Base-by-base conservation (phyloP, 1,284 basidiomycete species). In the Rhodotorula glutinis region DNA sequence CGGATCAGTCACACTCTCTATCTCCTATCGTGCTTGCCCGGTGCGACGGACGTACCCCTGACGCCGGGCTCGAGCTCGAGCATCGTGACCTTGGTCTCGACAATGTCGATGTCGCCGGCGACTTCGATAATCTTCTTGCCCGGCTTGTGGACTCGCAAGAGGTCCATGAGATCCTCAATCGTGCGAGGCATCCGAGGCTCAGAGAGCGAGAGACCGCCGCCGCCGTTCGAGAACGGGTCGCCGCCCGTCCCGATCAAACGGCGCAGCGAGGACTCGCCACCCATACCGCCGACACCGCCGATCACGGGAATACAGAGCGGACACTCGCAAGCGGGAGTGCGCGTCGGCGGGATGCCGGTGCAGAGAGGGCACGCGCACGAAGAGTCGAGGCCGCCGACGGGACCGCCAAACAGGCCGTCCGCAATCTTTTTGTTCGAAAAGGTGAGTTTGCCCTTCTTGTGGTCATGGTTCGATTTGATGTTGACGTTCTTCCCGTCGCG, bases 121-220 rank as follows among this genome's bases (percentile, higher is more conserved):
- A 63, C 27, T 33, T 52, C 10, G 9, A 51, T 30, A 3, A 63
- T 47, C 47, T 63, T 40, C 47, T 63, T 44, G 14, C 47, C 54
- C 16, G 58, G 49, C 58, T n/a, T 30, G 49, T 40, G 58, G 13
- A 27, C n/a, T 1, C 47, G 30, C 33, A 59, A 25, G 3, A 59
- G 25, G 58, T 29, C 11, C n/a, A 29, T 40, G 21, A 52, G 33
- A 19, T 59, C 58, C 4, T 59, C 49, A n/a, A 49, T 25, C 27
- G 58, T 59, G 11, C 16, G 25, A 2, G 58, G 58, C 21, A 33
- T 41, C 19, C 38, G 13, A 13, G 25, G 49, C 25, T 16, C 53
- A 5, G 13, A 4, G 23, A 23, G 53, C 8, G 23, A n/a, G 19
- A 33, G 17, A 10, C 33, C 30, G 53, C 33, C 53, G 23, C 14